These are phyloP conservation scores for Haplosporangium sp. DNA, from an alignment of 371 early-diverging fungal species.

Conservation along the genomic window DNA sequence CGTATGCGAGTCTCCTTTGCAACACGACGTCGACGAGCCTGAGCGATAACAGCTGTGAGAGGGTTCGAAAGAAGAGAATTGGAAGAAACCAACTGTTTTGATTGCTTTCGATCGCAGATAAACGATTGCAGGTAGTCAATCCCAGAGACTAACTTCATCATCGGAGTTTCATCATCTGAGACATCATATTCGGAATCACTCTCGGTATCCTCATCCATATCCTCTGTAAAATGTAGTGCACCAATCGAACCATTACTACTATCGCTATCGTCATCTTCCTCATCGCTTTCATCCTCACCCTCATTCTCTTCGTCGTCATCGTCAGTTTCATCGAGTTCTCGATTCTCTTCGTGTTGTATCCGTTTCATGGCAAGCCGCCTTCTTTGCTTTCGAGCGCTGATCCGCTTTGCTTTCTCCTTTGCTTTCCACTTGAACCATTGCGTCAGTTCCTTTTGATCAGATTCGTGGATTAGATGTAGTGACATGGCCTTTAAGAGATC, in stretches of 20 bases:
- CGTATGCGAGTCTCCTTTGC: slow-evolving; percentile 20
- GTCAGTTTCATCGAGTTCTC: background rate
- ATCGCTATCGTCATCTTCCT: background rate
- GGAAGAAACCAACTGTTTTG: background rate
- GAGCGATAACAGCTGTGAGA: slow-evolving; percentile 12
- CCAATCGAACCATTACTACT: background rate
- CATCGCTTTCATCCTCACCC: slow-evolving; percentile 8
- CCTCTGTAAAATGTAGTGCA: background rate
- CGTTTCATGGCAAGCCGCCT: slow-evolving; percentile 1
- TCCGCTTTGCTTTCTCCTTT: slow-evolving; percentile 11
- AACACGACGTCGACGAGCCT: slow-evolving; percentile 23
- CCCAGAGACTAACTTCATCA: slow-evolving; percentile 34
- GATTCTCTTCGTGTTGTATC: background rate
- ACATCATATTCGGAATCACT: slow-evolving; percentile 28
- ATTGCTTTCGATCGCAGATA: background rate
- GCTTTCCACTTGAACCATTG: slow-evolving; percentile 32
- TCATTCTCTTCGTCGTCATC: slow-evolving; percentile 9
- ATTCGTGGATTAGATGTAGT: slow-evolving; percentile 16
- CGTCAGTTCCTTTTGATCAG: slow-evolving; percentile 35
- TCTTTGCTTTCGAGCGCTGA: slow-evolving; percentile 8
- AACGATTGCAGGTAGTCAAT: slow-evolving; percentile 34
- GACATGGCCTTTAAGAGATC: slow-evolving; percentile 13
- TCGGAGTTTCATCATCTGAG: slow-evolving; percentile 41
- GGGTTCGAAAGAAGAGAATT: background rate
- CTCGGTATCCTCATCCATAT: slow-evolving; percentile 4